Base-by-base conservation (phyloP, 2,329 filamentous ascomycete genomes). In the Diaporthe citri region DNA sequence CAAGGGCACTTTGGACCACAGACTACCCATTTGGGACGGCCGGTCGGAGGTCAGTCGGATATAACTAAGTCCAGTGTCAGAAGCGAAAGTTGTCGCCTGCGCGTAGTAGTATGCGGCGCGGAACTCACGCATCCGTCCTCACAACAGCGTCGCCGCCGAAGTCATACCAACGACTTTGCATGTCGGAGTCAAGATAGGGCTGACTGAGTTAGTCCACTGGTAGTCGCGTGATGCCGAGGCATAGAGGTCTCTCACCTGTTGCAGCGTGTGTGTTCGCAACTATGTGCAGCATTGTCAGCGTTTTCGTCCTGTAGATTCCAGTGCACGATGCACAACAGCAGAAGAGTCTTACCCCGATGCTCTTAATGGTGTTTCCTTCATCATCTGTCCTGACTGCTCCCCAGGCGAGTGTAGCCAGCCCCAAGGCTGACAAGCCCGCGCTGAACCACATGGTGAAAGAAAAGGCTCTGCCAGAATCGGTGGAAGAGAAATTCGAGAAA, bases 121-220 rank as follows among this genome's bases (percentile, higher is more conserved):
- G 64, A 70, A 85, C 89, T 78, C 91, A 93, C 91, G 89, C 89
- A 82, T 93, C 91, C 78, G 91, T 92, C 80, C 91, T 88, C 80
- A 98, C 90, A 80, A 99, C 93, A 55, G 96, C 95, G 86, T 98
- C 95, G 82, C 96, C 97, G 83, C 97, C 97, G 90, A 97, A 99
- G 87, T 99, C 97, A 86, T 96, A 99, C 96, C 97, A 99, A 83
- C 97, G 93, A 87, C 95, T 98, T 87, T 97, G 94, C 93, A 98
- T 96, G 85, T 98, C 97, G 76, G 95, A 97, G 86, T 99, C 97
- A 80, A 99, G 92, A 86, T 98, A 99, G 77, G 97, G 97, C 94
- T 98, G 48, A 48, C 28, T 52, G 31, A 52, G 76, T 77, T 64
- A 79, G 78, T 73, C 25, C 57, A 59, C 71, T 71, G 76, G 67